Evolutionary conservation across 2,329 filamentous ascomycete genomes (phyloP), one percentile per base, ranked within the genome.

Genomic region (Emmonsiellopsis sp.): DNA sequence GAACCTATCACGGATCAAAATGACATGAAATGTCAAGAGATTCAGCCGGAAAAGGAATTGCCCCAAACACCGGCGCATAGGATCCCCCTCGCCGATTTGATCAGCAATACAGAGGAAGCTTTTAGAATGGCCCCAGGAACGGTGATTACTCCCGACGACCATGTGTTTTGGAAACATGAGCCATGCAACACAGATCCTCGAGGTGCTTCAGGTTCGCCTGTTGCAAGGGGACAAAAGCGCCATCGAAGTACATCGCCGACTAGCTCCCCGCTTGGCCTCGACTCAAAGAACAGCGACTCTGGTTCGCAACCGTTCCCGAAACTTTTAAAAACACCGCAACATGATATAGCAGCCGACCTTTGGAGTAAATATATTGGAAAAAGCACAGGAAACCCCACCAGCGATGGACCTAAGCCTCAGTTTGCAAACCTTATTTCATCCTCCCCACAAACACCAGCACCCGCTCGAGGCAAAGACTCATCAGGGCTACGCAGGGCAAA

Each of bases 281-380:
- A 60, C 42, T 71, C 71, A 2, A 68, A 67, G 47, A 67, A 70
- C 51, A 66, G 69, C 54, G 58, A 77, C 0, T 71, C 84, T 56
- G 81, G 86, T 60, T 70, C 84, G 40, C 78, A 81, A 61, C 76
- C 77, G 57, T 69, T 85, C 42, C 77, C 79, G 40, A 74, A 78
- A 52, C 74, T 80, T 0, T 68, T 87, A 43, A 83, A 79, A 58
- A 86, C 85, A 1, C 84, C 84, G 10, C 77, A 85, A 58, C 78
- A 83, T 34, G 86, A 91, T 62, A 85, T 87, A 39, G 86, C 85
- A 2, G 70, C 85, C 34, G 86, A 91, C 58, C 70, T 91, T 2
- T 92, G 87, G 87, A 87, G 86, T 60, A 82, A 85, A 51, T 89
- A 88, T 64, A 80, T 85, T 39, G 69, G 82, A 52, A 71, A 75